Conservation (phyloP, 2,329 filamentous ascomycete species). For the Epichloe sibirici region DNA sequence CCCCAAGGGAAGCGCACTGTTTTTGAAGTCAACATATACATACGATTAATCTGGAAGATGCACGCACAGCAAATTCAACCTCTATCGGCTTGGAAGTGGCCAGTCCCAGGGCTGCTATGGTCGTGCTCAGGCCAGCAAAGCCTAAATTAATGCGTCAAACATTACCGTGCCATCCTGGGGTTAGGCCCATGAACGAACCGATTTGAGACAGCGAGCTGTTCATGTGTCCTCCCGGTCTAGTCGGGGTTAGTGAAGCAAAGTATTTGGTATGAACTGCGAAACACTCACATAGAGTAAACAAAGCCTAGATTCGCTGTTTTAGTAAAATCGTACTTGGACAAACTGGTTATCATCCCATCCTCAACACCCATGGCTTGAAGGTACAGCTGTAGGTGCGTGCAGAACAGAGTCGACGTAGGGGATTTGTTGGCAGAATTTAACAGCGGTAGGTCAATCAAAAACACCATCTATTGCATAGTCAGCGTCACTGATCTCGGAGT, state of each 20-base stretch:
- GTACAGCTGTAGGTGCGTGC: conserved; percentile 59
- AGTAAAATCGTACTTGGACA: conserved; percentile 72
- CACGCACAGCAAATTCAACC: conserved; percentile 59
- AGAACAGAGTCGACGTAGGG: conserved; percentile 39
- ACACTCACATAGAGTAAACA: conserved; percentile 66
- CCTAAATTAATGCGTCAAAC: conserved; percentile 31
- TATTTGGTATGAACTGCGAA: conserved; percentile 7
- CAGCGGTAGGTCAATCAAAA: conserved; percentile 81
- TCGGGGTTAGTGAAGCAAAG: not conserved
- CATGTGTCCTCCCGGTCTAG: conserved; percentile 24
- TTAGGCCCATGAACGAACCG: conserved; percentile 16
- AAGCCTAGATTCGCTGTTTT: conserved; percentile 63
- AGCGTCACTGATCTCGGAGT: not conserved
- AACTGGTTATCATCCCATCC: conserved; percentile 50
- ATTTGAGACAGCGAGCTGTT: conserved; percentile 16
- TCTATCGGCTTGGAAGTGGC: conserved; percentile 41
- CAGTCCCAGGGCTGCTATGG: conserved; percentile 53
- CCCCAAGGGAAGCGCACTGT: conserved; percentile 70
- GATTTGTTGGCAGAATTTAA: conserved; percentile 23
- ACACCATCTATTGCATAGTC: conserved; percentile 50
- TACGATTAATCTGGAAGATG: not conserved
- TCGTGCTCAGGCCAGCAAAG: conserved; percentile 58
- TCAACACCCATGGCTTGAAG: conserved; percentile 54
- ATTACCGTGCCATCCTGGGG: conserved; percentile 1
- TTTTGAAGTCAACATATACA: not conserved